These are phyloP conservation scores for Silene vulgaris DNA, from an alignment of 179 eudicot species.

Conservation along the genomic window DNA sequence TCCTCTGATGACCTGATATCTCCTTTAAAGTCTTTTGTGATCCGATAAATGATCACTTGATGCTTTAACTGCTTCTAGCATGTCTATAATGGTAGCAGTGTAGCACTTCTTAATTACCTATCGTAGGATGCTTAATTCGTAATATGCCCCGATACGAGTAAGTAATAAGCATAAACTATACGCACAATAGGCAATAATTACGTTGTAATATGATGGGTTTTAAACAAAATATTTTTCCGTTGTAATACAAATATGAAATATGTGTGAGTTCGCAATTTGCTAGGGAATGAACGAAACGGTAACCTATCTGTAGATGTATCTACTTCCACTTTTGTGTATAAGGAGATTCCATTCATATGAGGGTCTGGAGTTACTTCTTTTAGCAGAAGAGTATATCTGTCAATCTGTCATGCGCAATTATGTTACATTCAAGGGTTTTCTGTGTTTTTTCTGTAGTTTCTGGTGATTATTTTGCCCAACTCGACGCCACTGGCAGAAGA, in stretches of 20 bases:
- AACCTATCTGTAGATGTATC: neutral
- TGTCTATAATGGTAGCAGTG: neutral
- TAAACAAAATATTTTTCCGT: neutral
- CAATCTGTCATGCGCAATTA: neutral
- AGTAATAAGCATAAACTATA: neutral
- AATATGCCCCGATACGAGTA: neutral
- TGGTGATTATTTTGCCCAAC: conserved; percentile 76
- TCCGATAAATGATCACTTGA: neutral
- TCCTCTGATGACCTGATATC: neutral
- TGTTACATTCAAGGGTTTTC: conserved; percentile 1
- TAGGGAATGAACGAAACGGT: neutral
- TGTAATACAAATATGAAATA: neutral
- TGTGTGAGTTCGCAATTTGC: neutral
- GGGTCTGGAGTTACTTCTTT: neutral
- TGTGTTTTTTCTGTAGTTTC: conserved; percentile 45
- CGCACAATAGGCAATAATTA: neutral
- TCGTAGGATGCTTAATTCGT: neutral
- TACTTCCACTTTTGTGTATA: neutral
- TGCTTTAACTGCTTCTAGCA: neutral
- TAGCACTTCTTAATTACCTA: conserved; percentile 7
- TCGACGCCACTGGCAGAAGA: conserved; percentile 85
- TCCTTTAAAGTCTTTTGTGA: neutral
- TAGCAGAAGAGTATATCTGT: neutral
- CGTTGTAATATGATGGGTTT: neutral
- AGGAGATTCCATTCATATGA: neutral